These are phyloP conservation scores for Nasturtium officinale DNA, from an alignment of 345 rosid genomes.

Conservation along the genomic window DNA sequence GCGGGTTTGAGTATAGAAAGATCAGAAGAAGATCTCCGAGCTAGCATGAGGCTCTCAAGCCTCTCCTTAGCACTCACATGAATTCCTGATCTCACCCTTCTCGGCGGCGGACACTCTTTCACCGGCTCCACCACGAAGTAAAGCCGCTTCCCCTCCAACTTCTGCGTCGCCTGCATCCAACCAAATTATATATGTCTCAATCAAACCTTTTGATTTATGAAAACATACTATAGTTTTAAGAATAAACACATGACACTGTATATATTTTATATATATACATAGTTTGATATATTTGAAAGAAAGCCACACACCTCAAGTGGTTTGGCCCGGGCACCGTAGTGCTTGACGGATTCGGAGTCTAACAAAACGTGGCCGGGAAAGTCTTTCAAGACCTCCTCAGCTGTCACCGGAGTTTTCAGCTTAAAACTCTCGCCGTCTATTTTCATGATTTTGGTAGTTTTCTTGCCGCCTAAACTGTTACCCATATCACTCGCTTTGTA, in stretches of 20 bases:
- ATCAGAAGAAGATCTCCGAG: slow-evolving; percentile 84
- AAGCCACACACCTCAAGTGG: slow-evolving; percentile 44
- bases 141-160: slow-evolving; percentile 68
- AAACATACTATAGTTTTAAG: background rate
- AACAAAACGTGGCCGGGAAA: slow-evolving; percentile 75
- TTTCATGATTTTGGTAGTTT: slow-evolving; percentile 78
- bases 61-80: slow-evolving; percentile 83
- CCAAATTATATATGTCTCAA: background rate
- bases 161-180: slow-evolving; percentile 45
- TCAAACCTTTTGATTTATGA: background rate
- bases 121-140: slow-evolving; percentile 77
- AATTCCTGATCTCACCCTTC: slow-evolving; percentile 86
- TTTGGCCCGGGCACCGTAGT: slow-evolving; percentile 75
- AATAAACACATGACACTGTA: background rate
- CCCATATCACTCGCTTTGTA: slow-evolving; percentile 54
- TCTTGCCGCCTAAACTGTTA: slow-evolving; percentile 70
- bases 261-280: background rate
- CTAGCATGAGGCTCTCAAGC: slow-evolving; percentile 79
- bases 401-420: slow-evolving; percentile 76
- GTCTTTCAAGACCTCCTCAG: slow-evolving; percentile 68
- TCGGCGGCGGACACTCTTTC: slow-evolving; percentile 50
- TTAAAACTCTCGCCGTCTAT: slow-evolving; percentile 81
- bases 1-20: slow-evolving; percentile 60
- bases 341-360: slow-evolving; percentile 85
- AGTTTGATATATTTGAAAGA: background rate